Evolutionary conservation across 2,329 filamentous ascomycete species (phyloP), one percentile per base, ranked within the genome.

Genomic region (Fusarium musae): DNA sequence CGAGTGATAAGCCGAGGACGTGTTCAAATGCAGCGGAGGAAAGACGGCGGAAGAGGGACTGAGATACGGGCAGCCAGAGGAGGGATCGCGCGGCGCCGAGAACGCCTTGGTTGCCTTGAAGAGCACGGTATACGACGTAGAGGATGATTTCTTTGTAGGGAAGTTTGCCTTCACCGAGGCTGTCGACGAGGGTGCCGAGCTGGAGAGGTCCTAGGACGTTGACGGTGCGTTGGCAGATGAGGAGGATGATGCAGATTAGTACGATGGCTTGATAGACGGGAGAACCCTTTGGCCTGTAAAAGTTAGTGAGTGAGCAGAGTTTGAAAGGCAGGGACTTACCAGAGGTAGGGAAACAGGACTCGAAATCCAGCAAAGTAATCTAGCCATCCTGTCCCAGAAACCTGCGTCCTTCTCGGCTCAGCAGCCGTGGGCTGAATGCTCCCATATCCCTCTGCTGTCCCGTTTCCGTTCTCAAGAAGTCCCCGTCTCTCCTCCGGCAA

Each of bases 31-130:
- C 84, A 3, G 85, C 84, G 3, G 75, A 80, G 0, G 84, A 85
- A 4, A 87, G 77, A 21, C 83, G 74, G 3, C 84, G 82, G 68
- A 83, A 87, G 9, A 84, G 78, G 0, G 79, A 82, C 53, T 87
- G 85, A 0, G 83, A 82, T 2, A 87, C 82, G 0, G 85, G 85
- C 3, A 87, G 86, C 85, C 85, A 87, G 0, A 87, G 78, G 2
- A 86, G 80, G 3, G 83, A 80, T 4, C 85, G 78, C 2, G 82
- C 74, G 5, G 84, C 82, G 6, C 84, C 85, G 8, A 87, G 70
- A 26, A 80, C 78, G 10, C 85, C 85, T 49, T 86, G 83, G 46
- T 84, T 83, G 11, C 85, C 85, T 72, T 87, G 85, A 0, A 87
- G 80, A 16, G 79, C 80, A 13, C 85, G 83, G 70, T 81, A 86